Evolutionary conservation across 768 basidiomycete species (phyloP), one percentile per base, ranked within the genome.

Genomic region (Phlegmacium glaucopus): DNA sequence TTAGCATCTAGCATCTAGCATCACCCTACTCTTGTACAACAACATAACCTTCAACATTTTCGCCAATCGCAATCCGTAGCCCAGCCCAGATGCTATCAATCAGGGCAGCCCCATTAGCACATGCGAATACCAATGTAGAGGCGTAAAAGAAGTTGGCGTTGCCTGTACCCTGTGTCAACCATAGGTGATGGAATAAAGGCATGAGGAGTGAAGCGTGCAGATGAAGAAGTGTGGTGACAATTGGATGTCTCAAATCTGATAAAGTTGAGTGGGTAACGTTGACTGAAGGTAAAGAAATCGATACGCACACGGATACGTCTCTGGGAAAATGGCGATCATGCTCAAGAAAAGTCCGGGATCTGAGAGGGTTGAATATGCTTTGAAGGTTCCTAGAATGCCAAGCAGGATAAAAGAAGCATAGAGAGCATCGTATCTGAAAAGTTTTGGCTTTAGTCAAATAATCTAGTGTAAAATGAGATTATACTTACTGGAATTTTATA

Each of bases 121-220:
- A 77, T 0, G 92, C 94, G 64, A 94, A 93, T 12, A 99, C 95
- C 50, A 98, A 74, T 2, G 94, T 97, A 4, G 87, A 85, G 0
- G 96, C 96, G 58, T 98, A 99, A 70, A 90, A 97, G 69, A 99
- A 99, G 64, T 98, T 98, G 39, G 95, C 94, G 59, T 99, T 98
- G 2, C 93, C 96, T 5, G 92, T 90, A 1, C 93, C 94, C 47
- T 92, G 87, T 8, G 73, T 75, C 6, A 97, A 78, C 95, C 96
- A 99, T 2, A 98, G 72, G 49, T 90, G 79, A 59, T 95, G 84
- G 65, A 98, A 94, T 26, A 96, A 75, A 0, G 95, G 95, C 48
- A 97, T 77, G 16, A 98, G 82, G 15, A 92, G 74, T 1, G 84
- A 76, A 2, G 94, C 83, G 58, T 96, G 92, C 4, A 90, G 69